phyloP scores from a whole-genome alignment of 2,329 filamentous ascomycete genomes.

The Scorias spongiosa region DNA sequence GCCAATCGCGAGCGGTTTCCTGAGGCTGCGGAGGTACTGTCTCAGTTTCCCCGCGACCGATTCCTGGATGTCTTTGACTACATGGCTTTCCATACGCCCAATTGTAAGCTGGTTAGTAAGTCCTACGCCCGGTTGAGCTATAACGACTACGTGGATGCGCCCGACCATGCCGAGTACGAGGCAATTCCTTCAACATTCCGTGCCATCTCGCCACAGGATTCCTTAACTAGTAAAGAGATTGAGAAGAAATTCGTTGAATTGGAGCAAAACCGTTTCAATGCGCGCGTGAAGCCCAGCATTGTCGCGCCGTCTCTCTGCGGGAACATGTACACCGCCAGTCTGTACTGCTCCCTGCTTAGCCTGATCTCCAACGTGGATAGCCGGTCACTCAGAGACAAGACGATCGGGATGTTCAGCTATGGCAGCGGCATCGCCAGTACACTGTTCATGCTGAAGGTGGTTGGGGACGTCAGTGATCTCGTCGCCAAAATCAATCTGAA shows the following conservation, averaged over 20 bases:
- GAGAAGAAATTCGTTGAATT: slow-evolving; percentile 39
- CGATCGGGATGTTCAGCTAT: slow-evolving; percentile 37
- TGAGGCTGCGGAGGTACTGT: slow-evolving; percentile 20
- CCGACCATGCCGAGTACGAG: slow-evolving; percentile 32
- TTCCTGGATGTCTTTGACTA: slow-evolving; percentile 35
- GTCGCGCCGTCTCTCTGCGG: slow-evolving; percentile 37
- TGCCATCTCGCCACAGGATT: slow-evolving; percentile 30
- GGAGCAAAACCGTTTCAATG: slow-evolving; percentile 35
- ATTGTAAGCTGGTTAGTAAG: slow-evolving; percentile 39
- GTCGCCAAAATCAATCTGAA: slow-evolving; percentile 33
- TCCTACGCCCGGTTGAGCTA: slow-evolving; percentile 37
- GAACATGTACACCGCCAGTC: slow-evolving; percentile 40
- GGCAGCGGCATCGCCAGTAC: slow-evolving; percentile 36
- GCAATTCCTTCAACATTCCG: slow-evolving; percentile 34
- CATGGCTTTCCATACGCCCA: slow-evolving; percentile 40
- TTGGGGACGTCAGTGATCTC: slow-evolving; percentile 31
- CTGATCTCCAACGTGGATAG: slow-evolving; percentile 31
- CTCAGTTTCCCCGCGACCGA: slow-evolving; percentile 33
- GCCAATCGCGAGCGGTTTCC: slow-evolving; percentile 24
- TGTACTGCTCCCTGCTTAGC: slow-evolving; percentile 34
- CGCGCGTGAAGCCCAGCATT: slow-evolving; percentile 34
- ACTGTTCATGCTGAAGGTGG: slow-evolving; percentile 34
- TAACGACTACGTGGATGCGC: slow-evolving; percentile 35
- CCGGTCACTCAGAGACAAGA: slow-evolving; percentile 32
- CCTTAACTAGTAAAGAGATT: slow-evolving; percentile 36